These are phyloP conservation scores for Chaetomiaceae sp. DNA, from an alignment of 2,329 filamentous ascomycete species.

Conservation along the genomic window DNA sequence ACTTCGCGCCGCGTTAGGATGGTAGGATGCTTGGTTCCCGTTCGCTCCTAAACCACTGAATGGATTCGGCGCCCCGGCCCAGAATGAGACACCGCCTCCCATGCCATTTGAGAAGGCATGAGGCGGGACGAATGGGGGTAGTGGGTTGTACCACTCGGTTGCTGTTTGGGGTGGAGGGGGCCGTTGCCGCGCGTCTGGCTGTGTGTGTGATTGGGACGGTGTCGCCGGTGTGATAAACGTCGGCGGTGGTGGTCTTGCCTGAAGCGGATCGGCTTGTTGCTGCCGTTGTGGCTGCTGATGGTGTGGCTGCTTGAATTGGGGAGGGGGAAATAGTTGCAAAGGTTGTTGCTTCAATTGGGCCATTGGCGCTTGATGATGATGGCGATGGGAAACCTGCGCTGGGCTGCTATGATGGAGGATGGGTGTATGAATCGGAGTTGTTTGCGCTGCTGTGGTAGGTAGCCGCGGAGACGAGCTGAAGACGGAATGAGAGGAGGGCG, in stretches of 20 bases:
- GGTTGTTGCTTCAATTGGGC: constrained; percentile 7
- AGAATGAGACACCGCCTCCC: constrained; percentile 36
- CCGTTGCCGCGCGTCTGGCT: constrained; percentile 38
- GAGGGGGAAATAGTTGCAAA: neutral
- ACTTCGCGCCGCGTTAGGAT: neutral
- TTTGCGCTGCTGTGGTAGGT: constrained; percentile 23
- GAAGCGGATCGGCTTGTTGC: constrained; percentile 18
- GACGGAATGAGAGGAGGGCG: constrained; percentile 30
- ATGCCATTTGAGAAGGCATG: constrained; percentile 47
- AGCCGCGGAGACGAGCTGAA: constrained; percentile 37
- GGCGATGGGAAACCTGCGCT: constrained; percentile 5
- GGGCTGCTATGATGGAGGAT: constrained; percentile 30
- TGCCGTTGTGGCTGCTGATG: constrained; percentile 17
- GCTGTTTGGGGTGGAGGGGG: constrained; percentile 40
- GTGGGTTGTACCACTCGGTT: constrained; percentile 50
- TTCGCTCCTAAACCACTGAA: constrained; percentile 21
- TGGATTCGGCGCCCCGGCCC: constrained; percentile 35
- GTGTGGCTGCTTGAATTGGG: constrained; percentile 1
- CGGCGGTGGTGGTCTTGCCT: constrained; percentile 22
- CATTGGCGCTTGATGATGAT: constrained; percentile 8
- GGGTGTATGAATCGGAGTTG: constrained; percentile 37
- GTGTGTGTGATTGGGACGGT: constrained; percentile 21
- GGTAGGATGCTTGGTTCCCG: constrained; percentile 14
- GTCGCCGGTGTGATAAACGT: constrained; percentile 40
- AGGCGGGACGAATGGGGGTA: constrained; percentile 50